Base-by-base conservation (phyloP, 768 basidiomycete genomes). In the Russula brevipes region DNA sequence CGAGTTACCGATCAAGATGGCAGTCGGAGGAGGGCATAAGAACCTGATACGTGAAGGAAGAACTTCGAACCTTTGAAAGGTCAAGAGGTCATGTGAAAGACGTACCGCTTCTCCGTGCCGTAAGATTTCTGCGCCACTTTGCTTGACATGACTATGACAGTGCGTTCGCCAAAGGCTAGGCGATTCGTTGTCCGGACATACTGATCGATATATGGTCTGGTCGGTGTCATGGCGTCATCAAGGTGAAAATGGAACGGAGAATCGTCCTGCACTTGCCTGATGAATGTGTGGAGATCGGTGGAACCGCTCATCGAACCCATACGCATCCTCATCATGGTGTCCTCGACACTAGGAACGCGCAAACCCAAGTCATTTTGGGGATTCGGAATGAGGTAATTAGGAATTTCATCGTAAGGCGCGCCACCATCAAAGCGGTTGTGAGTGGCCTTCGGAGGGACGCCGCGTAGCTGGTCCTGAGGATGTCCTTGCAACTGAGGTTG, bases 71-170 rank as follows among this genome's bases (percentile, higher is more conserved):
- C 51, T 44, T 38, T 7, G 17, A 19, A 42, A 16, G 36, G n/a
- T 38, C 30, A n/a, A 56, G 42, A 36, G 36, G 45, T 54, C 56
- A 59, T 24, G 50, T 54, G 63, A 59, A 57, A 57, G n/a, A 68
- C 80, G 51, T 64, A 89, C 89, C 95, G 83, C 74, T 97, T 97
- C 75, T 98, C 95, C 17, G 89, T 94, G 42, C 94, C 95, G 72
- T 98, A 98, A 9, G 91, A 94, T 72, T 98, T 96, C 79, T 98
- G 96, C 3, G 93, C 96, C 36, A 98, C 94, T 71, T 90, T 94
- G 72, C 90, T 93, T n/a, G 93, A 95, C 91, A 97, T 94, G 69
- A 98, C 89, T 64, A 98, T 89, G 64, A 98, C 85, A 4, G 94
- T 93, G 53, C 94, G 85, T 73, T 98, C 96, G 55, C 96, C 96